Percentiles rank a stretch among this genome's conserved stretches.
phyloP scores from a whole-genome alignment of 169 alveolate genomes.

The Prorocentrum cordatum region DNA sequence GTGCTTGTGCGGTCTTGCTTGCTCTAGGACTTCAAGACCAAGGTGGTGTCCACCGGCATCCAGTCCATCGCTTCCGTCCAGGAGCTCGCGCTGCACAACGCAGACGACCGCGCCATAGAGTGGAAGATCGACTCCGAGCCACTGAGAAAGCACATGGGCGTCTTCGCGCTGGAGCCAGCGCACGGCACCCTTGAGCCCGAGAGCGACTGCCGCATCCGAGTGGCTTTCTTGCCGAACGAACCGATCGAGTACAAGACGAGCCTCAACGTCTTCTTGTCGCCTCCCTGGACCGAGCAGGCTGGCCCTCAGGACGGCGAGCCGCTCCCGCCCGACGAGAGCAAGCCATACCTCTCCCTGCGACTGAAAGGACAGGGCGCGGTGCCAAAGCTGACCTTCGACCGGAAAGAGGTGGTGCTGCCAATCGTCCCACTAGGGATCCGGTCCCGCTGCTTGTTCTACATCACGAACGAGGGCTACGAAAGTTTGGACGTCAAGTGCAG shows the following conservation, averaged over 20 bases:
- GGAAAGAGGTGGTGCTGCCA: slow-evolving; percentile 84
- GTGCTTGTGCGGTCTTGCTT: too few species aligned
- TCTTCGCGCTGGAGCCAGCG: slow-evolving; percentile 79
- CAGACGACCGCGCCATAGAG: slow-evolving; percentile 73
- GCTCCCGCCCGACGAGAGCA: slow-evolving; percentile 72
- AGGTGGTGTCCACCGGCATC: slow-evolving; percentile 79
- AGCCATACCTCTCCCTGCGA: slow-evolving; percentile 78
- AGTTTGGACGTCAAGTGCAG: slow-evolving; percentile 78
- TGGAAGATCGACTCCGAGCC: slow-evolving; percentile 50
- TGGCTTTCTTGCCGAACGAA: slow-evolving; percentile 81
- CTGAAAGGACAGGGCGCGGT: slow-evolving; percentile 86
- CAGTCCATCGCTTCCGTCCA: slow-evolving; percentile 74
- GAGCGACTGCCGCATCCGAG: slow-evolving; percentile 77
- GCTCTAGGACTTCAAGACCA: slow-evolving; percentile 66
- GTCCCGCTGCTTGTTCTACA: slow-evolving; percentile 75
- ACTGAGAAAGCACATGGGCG: slow-evolving; percentile 62
- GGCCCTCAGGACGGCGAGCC: not conserved
- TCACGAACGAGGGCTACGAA: slow-evolving; percentile 85
- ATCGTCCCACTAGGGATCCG: slow-evolving; percentile 77
- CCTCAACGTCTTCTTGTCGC: slow-evolving; percentile 80
- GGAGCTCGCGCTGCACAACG: slow-evolving; percentile 79
- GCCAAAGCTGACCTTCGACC: slow-evolving; percentile 84
- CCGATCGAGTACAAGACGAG: slow-evolving; percentile 75
- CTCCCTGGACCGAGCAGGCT: slow-evolving; percentile 67
- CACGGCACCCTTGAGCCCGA: slow-evolving; percentile 79